Evolutionary conservation across 2,329 filamentous ascomycete genomes (phyloP), one percentile per base, ranked within the genome.

Genomic region (Alternaria sp.): DNA sequence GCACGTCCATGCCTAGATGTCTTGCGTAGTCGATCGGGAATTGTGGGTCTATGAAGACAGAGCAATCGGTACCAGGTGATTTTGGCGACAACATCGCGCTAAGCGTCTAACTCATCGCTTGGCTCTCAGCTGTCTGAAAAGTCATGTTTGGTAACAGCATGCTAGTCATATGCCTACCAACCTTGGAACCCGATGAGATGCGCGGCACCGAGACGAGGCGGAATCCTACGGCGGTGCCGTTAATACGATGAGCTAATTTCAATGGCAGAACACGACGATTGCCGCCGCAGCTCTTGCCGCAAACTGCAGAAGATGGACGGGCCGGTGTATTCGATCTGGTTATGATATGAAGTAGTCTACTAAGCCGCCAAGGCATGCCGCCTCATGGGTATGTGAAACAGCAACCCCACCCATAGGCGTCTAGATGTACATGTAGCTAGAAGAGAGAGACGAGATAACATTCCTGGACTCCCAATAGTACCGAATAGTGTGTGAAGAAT

Each of bases 351-450:
- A 74, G 51, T 70, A 69, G 61, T 76, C 66, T 73, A 74, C 74
- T 72, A 60, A 71, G 68, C 68, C 77, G 70, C 70, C 68, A 69
- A 71, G 63, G 50, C 69, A 62, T 64, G 61, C 59, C 65, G 68
- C 51, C 64, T 54, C 60, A 44, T 69, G 62, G 66, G 61, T 64
- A 63, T 59, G 67, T 70, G 66, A 71, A 73, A 73, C 68, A 63
- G 66, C 50, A 45, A 54, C 63, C 67, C 67, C 66, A 62, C 61
- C 61, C 49, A 61, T 52, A 62, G 61, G 60, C 59, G 44, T 64
- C 52, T 65, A 61, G 55, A 65, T 64, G 54, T 69, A 71, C 62
- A 71, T 32, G 50, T 62, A 66, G 54, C 65, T 67, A 30, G 50
- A 59, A 40, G 32, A 65, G 59, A 57, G 60, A 66, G 40, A 46